Evolutionary conservation across 2,329 filamentous ascomycete genomes (phyloP), one percentile per base, ranked within the genome.

Genomic region (Acephala macrosclerotiorum): DNA sequence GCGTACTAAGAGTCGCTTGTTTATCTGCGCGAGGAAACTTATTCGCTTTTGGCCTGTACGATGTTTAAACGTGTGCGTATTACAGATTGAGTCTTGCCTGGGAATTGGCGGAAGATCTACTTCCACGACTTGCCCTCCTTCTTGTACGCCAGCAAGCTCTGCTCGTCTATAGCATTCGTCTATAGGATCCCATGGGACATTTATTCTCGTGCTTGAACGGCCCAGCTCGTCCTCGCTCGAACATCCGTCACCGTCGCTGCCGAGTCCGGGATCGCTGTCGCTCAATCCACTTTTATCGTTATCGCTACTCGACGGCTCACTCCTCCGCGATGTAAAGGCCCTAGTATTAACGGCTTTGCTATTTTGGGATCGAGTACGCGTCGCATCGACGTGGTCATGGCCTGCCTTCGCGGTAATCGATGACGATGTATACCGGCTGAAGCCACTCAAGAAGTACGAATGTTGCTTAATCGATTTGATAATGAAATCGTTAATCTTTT

Each of bases 91-190:
- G 42, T 45, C 42, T 16, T 45, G 42, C 42, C 18, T 45, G 42
- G 42, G 18, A 45, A 59, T n/a, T 33, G 4, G 2, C 36, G 2
- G 42, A 66, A 70, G 66, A 68, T 70, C 68, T 53, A 68, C 22
- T 64, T 33, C 66, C 45, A 71, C 63, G 64, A 58, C 57, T 67
- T 68, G 58, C 22, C 59, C 42, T 70, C 66, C 47, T 68, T n/a
- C n/a, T n/a, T n/a, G n/a, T n/a, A n/a, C n/a, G n/a, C n/a, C n/a
- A n/a, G n/a, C n/a, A n/a, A n/a, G n/a, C n/a, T n/a, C n/a, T n/a
- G n/a, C n/a, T n/a, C n/a, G n/a, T n/a, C n/a, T n/a, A n/a, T n/a
- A n/a, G n/a, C n/a, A n/a, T n/a, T n/a, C n/a, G n/a, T n/a, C n/a
- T n/a, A n/a, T n/a, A n/a, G n/a, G n/a, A n/a, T n/a, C n/a, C n/a